These are phyloP conservation scores for Bretschneidera sinensis DNA, from an alignment of 345 rosid genomes.

Conservation along the genomic window DNA sequence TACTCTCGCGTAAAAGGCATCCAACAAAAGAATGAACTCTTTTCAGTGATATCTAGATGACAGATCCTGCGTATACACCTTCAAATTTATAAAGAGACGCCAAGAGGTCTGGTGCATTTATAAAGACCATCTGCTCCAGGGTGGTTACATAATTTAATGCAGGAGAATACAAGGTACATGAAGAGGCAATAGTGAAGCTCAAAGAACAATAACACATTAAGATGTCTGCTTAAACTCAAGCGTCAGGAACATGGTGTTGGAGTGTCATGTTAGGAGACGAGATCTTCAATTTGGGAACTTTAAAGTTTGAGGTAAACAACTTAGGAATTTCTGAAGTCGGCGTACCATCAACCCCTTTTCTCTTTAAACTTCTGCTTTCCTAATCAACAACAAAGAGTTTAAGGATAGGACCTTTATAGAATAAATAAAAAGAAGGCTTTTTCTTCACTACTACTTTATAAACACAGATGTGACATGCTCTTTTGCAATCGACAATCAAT, in stretches of 20 bases:
- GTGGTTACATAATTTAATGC: not conserved
- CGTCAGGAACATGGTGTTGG: not conserved
- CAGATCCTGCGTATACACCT: no score
- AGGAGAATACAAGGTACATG: not conserved
- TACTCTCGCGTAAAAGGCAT: no score
- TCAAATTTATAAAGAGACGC: no score
- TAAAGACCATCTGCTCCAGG: not conserved
- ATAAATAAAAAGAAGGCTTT: no score
- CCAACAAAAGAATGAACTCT: no score
- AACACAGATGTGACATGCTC: no score
- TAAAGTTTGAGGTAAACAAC: conserved; percentile 62
- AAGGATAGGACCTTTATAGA: not conserved
- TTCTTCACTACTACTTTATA: no score
- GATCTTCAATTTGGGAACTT: conserved; percentile 75
- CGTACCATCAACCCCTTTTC: conserved; percentile 37
- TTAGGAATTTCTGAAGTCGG: conserved; percentile 44
- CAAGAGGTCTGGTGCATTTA: no score
- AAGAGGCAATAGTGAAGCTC: not conserved
- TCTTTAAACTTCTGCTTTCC: conserved; percentile 55
- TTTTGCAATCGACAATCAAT: no score
- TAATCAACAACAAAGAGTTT: conserved; percentile 19
- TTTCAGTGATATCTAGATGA: no score
- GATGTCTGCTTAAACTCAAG: no score
- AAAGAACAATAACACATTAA: not conserved
- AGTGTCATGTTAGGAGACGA: conserved; percentile 17